Evolutionary conservation across 768 basidiomycete species (phyloP).

Genomic region (Tulasnella sp.): DNA sequence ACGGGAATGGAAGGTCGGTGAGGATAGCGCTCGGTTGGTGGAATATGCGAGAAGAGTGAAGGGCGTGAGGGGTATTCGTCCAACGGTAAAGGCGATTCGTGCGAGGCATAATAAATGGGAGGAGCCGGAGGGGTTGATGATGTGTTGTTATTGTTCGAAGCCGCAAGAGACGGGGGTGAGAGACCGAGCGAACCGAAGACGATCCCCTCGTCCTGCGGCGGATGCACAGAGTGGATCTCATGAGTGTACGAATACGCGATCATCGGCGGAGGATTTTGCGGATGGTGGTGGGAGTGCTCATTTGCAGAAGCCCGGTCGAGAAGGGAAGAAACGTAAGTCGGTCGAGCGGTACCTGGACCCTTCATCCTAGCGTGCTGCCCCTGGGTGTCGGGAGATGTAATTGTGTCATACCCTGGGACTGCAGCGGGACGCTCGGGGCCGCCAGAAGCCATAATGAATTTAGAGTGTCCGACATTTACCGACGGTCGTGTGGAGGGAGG

Average conservation of each 20-base stretch:
- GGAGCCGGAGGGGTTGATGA: background rate
- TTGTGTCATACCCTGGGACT: background rate
- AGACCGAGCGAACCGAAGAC: too few relatives aligned
- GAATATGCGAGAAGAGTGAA: background rate
- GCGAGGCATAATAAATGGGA: background rate
- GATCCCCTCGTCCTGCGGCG: too few relatives aligned
- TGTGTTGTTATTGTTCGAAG: conserved; percentile 3
- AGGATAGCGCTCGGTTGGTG: background rate
- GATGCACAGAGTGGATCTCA: too few relatives aligned
- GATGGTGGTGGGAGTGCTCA: conserved; percentile 8
- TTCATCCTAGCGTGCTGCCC: background rate
- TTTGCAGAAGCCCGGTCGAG: conserved; percentile 1
- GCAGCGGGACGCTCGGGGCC: background rate
- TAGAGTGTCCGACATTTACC: background rate
- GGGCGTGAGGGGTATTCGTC: background rate
- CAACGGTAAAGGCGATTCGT: background rate
- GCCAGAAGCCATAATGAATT: too few relatives aligned
- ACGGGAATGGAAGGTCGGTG: too few relatives aligned
- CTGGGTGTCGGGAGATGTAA: background rate
- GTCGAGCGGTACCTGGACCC: background rate
- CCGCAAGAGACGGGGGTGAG: background rate
- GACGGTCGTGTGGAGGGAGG: background rate
- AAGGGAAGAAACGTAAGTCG: conserved; percentile 2
- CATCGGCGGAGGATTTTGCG: conserved; percentile 8
- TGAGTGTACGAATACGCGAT: too few relatives aligned